Conservation (phyloP, 495 filamentous ascomycete species). For the Hypoxylon intermedium region DNA sequence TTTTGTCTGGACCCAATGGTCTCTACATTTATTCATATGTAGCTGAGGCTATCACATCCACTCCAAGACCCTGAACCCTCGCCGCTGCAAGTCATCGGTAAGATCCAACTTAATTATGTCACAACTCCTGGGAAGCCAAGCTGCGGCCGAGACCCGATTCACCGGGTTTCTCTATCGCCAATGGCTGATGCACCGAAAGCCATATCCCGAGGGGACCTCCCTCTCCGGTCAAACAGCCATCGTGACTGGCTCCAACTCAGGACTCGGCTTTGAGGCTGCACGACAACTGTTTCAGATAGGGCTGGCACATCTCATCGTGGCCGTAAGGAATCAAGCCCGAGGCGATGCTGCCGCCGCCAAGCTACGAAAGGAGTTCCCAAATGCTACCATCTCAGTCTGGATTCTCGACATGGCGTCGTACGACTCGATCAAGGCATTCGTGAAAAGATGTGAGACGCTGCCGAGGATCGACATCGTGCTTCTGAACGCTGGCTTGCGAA, state of each 20-base stretch:
- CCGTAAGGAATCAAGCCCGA: constrained; percentile 55
- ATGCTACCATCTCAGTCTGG: constrained; percentile 53
- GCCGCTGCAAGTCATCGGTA: too few relatives aligned
- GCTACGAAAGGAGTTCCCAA: constrained; percentile 47
- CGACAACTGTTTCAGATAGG: constrained; percentile 55
- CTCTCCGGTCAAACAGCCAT: constrained; percentile 54
- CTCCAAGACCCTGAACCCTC: background rate
- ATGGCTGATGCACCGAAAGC: constrained; percentile 34
- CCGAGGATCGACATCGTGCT: constrained; percentile 54
- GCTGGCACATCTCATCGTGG: constrained; percentile 59
- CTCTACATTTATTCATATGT: too few relatives aligned
- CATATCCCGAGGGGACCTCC: constrained; percentile 26
- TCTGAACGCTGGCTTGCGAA: constrained; percentile 59
- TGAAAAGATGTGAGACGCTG: constrained; percentile 46
- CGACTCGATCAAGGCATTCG: constrained; percentile 53
- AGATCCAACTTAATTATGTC: constrained; percentile 24
- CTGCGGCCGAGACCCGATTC: constrained; percentile 21
- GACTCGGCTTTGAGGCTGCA: constrained; percentile 60
- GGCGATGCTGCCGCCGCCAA: constrained; percentile 53
- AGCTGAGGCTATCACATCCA: too few relatives aligned
- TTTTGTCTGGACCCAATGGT: background rate
- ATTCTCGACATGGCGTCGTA: constrained; percentile 59
- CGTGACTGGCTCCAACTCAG: constrained; percentile 63
- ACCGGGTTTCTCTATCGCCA: constrained; percentile 38
- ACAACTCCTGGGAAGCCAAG: constrained; percentile 23